Percentiles rank a stretch among this genome's conserved stretches.
Evolutionary conservation across 495 filamentous ascomycete genomes (phyloP).

Genomic region (Penicillium canescens): DNA sequence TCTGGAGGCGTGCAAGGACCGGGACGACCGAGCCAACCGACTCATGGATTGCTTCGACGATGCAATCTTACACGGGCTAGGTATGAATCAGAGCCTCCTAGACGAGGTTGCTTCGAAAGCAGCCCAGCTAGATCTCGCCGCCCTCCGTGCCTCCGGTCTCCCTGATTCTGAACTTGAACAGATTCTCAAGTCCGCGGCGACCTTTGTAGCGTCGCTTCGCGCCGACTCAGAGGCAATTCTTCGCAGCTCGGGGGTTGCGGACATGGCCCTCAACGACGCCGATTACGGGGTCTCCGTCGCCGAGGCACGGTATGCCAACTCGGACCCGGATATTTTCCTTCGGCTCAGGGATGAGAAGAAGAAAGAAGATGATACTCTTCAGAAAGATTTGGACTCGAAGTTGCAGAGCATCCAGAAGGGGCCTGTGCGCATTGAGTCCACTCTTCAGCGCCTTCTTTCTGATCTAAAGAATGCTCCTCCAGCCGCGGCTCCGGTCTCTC

Average conservation of each 20-base stretch:
- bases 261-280: constrained; percentile 51
- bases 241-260: constrained; percentile 47
- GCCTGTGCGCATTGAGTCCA: constrained; percentile 33
- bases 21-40: constrained; percentile 50
- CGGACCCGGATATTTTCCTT: constrained; percentile 43
- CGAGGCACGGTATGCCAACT: constrained; percentile 47
- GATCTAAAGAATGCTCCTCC: constrained; percentile 31
- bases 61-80: constrained; percentile 51
- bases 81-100: constrained; percentile 52
- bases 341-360: constrained; percentile 50
- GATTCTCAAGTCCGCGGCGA: constrained; percentile 44
- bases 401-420: constrained; percentile 48
- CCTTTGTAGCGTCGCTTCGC: constrained; percentile 41
- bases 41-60: constrained; percentile 57
- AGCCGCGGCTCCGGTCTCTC: constrained; percentile 11
- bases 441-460: constrained; percentile 33
- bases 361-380: constrained; percentile 52
- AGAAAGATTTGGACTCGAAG: constrained; percentile 45
- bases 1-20: constrained; percentile 50
- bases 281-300: constrained; percentile 56
- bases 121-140: constrained; percentile 33
- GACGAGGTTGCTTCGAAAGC: constrained; percentile 47
- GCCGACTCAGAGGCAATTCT: constrained; percentile 52
- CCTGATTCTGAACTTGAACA: constrained; percentile 45
- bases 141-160: constrained; percentile 32